Conservation (phyloP, 371 early-diverging fungal species). For the Mortierella sp. region DNA sequence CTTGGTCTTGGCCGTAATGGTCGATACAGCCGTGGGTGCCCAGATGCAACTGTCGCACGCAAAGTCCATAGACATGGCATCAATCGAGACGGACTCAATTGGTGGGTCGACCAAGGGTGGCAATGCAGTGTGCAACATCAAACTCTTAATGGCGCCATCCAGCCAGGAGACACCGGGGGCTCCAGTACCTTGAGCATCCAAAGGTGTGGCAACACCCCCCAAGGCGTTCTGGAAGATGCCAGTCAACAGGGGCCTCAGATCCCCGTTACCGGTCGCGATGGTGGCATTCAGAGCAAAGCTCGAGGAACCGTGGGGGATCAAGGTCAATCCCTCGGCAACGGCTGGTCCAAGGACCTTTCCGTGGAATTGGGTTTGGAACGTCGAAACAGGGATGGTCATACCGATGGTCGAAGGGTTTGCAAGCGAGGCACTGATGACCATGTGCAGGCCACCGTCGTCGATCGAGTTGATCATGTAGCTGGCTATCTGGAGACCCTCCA, state of each 20-base stretch:
- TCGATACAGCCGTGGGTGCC: slow-evolving; percentile 13
- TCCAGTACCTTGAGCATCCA: slow-evolving; percentile 24
- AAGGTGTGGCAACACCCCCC: slow-evolving; percentile 14
- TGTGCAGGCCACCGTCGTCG: slow-evolving; percentile 39
- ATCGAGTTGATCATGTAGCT: slow-evolving; percentile 30
- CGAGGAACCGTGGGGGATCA: slow-evolving; percentile 35
- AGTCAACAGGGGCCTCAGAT: slow-evolving; percentile 14
- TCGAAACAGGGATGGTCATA: slow-evolving; percentile 41
- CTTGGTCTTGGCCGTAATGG: slow-evolving; percentile 26
- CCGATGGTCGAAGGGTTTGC: slow-evolving; percentile 55
- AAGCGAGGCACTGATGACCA: slow-evolving; percentile 34
- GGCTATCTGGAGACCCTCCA: slow-evolving; percentile 15
- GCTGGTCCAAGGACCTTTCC: slow-evolving; percentile 45
- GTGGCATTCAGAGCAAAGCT: slow-evolving; percentile 35
- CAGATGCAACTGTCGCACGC: slow-evolving; percentile 15
- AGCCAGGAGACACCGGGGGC: slow-evolving; percentile 25
- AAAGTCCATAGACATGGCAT: slow-evolving; percentile 42
- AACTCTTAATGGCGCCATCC: slow-evolving; percentile 15
- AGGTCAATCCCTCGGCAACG: slow-evolving; percentile 20
- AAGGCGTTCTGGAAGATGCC: slow-evolving; percentile 42
- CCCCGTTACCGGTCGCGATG: slow-evolving; percentile 19
- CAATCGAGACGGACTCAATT: slow-evolving; percentile 43
- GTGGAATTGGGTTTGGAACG: slow-evolving; percentile 31
- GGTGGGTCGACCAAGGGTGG: slow-evolving; percentile 18
- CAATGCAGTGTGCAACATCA: slow-evolving; percentile 7